Base-by-base conservation (phyloP, 345 rosid genomes). In the Microthlaspi erraticum region DNA sequence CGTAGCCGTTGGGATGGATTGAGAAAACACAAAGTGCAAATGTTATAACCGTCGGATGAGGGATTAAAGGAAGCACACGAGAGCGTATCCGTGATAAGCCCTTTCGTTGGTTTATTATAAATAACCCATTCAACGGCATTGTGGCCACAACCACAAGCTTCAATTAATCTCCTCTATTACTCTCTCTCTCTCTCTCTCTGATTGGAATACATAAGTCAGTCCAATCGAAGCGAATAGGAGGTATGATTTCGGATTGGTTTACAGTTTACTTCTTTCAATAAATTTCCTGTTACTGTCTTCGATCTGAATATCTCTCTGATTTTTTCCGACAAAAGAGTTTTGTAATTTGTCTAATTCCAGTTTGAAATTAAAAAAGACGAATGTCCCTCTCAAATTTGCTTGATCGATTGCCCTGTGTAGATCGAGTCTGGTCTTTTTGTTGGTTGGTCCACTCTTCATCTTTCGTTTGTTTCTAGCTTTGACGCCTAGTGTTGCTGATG, bases 11-110 rank as follows among this genome's bases (percentile, higher is more conserved):
- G 73, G 52, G 38, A 6, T 2, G 12, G 2, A 1, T 0, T 1
- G 59, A 85, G 85, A 80, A 87, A 89, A 80, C 96, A 89, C 96
- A 89, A 58, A 11, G 52, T 50, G 33, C 38, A 31, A 45, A 12
- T 14, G 65, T 78, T 10, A 0, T 17, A 14, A 64, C 86, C 96
- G 87, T 84, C n/a, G 76, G 85, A 87, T 14, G 12, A 11, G 12
- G 13, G 7, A 9, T 39, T 12, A 37, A 78, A 72, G 73, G 11
- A 71, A 90, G 74, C 93, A 90, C 89, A 90, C 20, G 81, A 76
- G 80, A 77, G 71, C 66, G 65, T 26, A 14, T 68, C n/a, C 60
- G 65, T 31, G 37, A 18, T 23, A 61, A 39, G 53, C 13, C 54
- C 52, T 10, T 29, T 42, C 16, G 63, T 14, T 0, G 10, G 26